Evolutionary conservation across 306 rosid species (phyloP).

Genomic region (Mucuna pruriens): DNA sequence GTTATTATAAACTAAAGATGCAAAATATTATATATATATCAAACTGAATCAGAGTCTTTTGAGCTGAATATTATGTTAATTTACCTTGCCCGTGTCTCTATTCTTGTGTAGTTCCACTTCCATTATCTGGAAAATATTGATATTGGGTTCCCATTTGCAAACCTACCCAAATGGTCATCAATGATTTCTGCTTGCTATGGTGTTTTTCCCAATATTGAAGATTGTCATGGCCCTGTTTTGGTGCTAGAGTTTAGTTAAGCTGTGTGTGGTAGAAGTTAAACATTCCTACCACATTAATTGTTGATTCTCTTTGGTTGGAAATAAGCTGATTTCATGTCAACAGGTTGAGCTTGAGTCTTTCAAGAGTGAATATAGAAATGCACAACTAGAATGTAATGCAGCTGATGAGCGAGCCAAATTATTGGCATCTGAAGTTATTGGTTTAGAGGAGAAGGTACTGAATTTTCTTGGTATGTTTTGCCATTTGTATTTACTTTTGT

Average conservation of each 20-base stretch:
- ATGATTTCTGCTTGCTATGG: conserved; percentile 6
- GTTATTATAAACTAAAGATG: background rate
- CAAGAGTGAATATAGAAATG: conserved; percentile 78
- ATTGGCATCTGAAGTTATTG: conserved; percentile 95
- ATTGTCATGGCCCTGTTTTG: background rate
- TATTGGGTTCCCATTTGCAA: conserved; percentile 24
- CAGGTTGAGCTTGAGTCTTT: conserved; percentile 86
- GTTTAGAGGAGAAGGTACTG: conserved; percentile 96
- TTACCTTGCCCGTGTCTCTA: background rate
- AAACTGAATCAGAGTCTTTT: conserved; percentile 9
- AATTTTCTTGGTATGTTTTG: conserved; percentile 56
- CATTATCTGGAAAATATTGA: background rate
- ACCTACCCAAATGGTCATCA: background rate
- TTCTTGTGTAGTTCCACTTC: background rate
- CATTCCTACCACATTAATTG: background rate
- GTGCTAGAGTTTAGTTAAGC: background rate
- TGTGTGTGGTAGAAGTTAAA: conserved; percentile 13
- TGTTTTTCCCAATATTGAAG: background rate
- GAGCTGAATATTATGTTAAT: background rate
- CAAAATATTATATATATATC: background rate
- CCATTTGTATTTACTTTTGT: conserved; percentile 8
- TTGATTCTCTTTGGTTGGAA: conserved; percentile 28
- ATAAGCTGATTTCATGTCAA: conserved; percentile 19
- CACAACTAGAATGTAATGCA: conserved; percentile 90
- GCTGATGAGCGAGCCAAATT: conserved; percentile 96